A percentile compares a stretch with the other conserved stretches of the same genome.
Evolutionary conservation across 1,284 basidiomycete genomes (phyloP).

Genomic region (Cerrena zonata): DNA sequence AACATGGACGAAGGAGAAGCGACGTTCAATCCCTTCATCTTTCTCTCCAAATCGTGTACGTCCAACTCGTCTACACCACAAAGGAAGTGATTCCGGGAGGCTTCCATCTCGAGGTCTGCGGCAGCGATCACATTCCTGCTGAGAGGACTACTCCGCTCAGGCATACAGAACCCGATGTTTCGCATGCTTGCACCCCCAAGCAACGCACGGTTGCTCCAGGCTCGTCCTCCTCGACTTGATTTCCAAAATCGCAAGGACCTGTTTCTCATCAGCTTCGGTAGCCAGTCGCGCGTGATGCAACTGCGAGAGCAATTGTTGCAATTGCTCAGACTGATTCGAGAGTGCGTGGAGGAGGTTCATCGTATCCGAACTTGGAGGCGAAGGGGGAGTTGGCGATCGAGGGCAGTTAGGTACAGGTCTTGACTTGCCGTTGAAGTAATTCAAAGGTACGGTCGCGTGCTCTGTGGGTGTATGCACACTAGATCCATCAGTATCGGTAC

Average conservation of each 20-base stretch:
- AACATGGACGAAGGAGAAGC: background rate
- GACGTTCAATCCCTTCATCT: constrained; percentile 1
- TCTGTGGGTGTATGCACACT: constrained; percentile 52
- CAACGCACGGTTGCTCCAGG: constrained; percentile 46
- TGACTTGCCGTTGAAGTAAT: background rate
- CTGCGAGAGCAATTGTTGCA: constrained; percentile 3
- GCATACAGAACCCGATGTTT: constrained; percentile 37
- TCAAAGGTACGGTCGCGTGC: constrained; percentile 15
- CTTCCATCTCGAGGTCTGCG: background rate
- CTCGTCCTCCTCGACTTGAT: constrained; percentile 46
- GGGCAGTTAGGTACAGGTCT: constrained; percentile 1
- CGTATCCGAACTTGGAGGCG: constrained; percentile 8
- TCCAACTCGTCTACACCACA: background rate
- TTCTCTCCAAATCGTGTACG: background rate
- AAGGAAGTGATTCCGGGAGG: background rate
- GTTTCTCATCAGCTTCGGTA: constrained; percentile 32
- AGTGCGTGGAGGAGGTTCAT: constrained; percentile 1
- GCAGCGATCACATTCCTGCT: constrained; percentile 16
- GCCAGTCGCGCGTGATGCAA: constrained; percentile 13
- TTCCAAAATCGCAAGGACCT: constrained; percentile 43
- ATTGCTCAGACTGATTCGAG: constrained; percentile 9
- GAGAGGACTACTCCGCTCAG: constrained; percentile 37
- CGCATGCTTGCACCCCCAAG: constrained; percentile 25
- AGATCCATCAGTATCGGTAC: constrained; percentile 49
- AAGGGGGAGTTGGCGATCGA: constrained; percentile 3